Evolutionary conservation across 805 yeast genomes (phyloP).

Genomic region (Candida easanensis): DNA sequence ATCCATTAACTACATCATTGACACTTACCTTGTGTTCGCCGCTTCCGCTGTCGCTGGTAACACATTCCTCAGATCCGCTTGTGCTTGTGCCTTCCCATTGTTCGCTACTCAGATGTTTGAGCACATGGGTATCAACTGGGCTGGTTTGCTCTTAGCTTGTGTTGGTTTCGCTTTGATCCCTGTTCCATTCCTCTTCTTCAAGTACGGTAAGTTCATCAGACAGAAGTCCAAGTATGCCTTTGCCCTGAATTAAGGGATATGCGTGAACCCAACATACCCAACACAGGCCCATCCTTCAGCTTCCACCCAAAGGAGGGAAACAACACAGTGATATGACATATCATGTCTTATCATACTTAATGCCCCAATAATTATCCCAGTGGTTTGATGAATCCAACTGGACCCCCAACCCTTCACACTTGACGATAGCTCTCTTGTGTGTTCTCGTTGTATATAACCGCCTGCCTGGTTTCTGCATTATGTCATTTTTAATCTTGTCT

Average conservation of each 20-base stretch:
- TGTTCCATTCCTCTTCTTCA: conserved; percentile 65
- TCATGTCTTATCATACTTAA: no score
- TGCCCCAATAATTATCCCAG: no score
- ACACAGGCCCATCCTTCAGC: no score
- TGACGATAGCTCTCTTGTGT: no score
- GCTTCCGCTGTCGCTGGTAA: conserved; percentile 80
- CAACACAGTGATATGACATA: no score
- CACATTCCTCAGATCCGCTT: conserved; percentile 63
- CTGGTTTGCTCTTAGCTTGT: conserved; percentile 68
- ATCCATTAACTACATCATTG: conserved; percentile 69
- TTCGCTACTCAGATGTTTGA: conserved; percentile 71
- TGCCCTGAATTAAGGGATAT: conserved; percentile 21
- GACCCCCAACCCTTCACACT: no score
- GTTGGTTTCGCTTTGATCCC: conserved; percentile 56
- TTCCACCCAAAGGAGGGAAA: no score
- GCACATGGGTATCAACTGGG: conserved; percentile 73
- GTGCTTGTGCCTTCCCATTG: conserved; percentile 71
- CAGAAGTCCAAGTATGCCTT: conserved; percentile 56
- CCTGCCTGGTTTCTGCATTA: no score
- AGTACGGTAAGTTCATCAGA: conserved; percentile 57
- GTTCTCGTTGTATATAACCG: no score
- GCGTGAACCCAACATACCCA: no score
- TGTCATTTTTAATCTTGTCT: no score
- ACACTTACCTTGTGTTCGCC: conserved; percentile 64
- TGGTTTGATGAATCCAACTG: no score